Evolutionary conservation across 192 early-diverging fungal species (phyloP).

Genomic region (Entomortierella beljakovae): DNA sequence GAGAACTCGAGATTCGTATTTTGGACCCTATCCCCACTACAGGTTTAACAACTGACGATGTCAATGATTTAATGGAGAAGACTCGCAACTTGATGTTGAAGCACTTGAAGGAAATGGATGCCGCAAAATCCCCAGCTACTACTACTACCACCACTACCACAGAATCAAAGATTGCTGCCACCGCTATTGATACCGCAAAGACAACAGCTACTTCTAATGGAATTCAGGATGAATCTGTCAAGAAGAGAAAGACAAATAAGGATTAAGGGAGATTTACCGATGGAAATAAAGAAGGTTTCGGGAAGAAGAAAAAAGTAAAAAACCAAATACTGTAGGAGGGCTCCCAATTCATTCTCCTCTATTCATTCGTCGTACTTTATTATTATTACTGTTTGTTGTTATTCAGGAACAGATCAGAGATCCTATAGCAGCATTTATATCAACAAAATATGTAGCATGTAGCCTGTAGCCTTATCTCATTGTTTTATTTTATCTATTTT

Average conservation of each 20-base stretch:
- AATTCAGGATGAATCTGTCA: constrained; percentile 32
- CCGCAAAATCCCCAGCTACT: not conserved
- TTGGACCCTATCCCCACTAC: constrained; percentile 64
- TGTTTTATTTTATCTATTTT: too few species aligned
- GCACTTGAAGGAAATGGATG: constrained; percentile 62
- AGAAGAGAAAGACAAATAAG: constrained; percentile 50
- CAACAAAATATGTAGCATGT: too few species aligned
- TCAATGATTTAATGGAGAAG: constrained; percentile 58
- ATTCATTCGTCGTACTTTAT: too few species aligned
- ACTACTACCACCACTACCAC: not conserved
- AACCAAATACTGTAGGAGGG: too few species aligned
- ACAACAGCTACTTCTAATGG: constrained; percentile 33
- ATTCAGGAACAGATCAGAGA: too few species aligned
- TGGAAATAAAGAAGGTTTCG: not conserved
- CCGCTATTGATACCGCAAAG: constrained; percentile 13
- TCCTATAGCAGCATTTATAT: too few species aligned
- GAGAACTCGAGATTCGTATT: constrained; percentile 67
- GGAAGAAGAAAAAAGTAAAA: too few species aligned
- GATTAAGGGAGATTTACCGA: constrained; percentile 11
- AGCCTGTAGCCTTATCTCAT: too few species aligned
- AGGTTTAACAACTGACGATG: constrained; percentile 54
- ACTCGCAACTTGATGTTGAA: constrained; percentile 64
- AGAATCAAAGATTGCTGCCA: not conserved
- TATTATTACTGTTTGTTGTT: too few species aligned
- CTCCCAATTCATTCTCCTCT: too few species aligned